A percentile compares a stretch with the other conserved stretches of the same genome.
These are phyloP conservation scores for Tetrahymena thermophila DNA, from an alignment of 73 alveolate genomes.

Conservation along the genomic window DNA sequence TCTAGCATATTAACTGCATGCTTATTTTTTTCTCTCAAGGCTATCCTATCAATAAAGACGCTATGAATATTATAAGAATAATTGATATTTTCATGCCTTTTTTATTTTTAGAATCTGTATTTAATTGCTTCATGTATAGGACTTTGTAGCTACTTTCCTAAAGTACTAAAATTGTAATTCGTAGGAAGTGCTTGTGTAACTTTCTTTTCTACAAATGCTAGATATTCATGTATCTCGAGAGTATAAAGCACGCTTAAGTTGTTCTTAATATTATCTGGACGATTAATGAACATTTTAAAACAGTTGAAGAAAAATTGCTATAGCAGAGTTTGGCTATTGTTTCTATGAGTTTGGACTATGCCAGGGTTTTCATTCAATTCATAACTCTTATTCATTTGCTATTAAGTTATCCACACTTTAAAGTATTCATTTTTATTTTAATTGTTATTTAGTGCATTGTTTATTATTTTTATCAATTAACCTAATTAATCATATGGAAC, in stretches of 20 bases:
- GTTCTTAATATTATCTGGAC: background rate
- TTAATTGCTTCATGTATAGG: background rate
- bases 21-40: background rate
- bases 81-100: background rate
- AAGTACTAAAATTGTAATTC: background rate
- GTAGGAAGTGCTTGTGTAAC: background rate
- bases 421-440: background rate
- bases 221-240: background rate
- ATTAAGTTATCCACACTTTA: background rate
- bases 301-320: background rate
- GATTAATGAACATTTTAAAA: background rate
- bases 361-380: background rate
- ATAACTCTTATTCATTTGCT: background rate
- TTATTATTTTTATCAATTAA: background rate
- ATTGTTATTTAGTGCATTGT: background rate
- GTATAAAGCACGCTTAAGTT: background rate
- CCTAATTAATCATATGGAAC: background rate
- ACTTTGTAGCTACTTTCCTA: background rate
- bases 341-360: background rate
- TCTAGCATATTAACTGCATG: background rate
- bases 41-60: background rate
- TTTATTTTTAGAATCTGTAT: background rate
- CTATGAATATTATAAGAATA: background rate
- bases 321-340: background rate
- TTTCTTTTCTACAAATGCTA: background rate